Base-by-base conservation (phyloP, 208 protist species). In the Tritrichomonas foetus region DNA sequence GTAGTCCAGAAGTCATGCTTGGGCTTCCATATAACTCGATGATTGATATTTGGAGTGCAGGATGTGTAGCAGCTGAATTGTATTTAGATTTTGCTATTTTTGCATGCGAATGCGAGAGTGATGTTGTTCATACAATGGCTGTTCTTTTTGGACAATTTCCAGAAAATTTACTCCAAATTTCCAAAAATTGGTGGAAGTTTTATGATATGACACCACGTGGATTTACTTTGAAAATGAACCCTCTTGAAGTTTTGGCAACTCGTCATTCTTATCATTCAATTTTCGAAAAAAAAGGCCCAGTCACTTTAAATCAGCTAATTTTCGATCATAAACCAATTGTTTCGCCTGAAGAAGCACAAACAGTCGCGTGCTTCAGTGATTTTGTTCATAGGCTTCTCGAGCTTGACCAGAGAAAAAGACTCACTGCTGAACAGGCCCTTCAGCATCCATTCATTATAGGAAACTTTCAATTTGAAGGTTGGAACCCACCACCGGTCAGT, bases 1-100 rank as follows among this genome's bases (percentile, higher is more conserved):
- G 97, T 36, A 96, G 97, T 16, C 97, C 97, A 57, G 97, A 98
- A 94, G 98, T 99, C 3, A 89, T 89, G 33, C 47, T 89, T 20
- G 44, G 44, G 22, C 47, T 89, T 39, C 78, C 78, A 61, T 89
- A 89, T 39, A 89, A 44, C 9, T 33, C 33, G 3, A 53, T 53
- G 22, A 89, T 89, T 47, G 78, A 89, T 57, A 57, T 89, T 0
- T 89, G 78, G 78, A 57, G 78, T 57, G 78, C 78, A 27, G 78
- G 78, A 33, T 89, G 78, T 50, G 44, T 89, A 27, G 78, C 78
- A 27, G 47, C 47, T 57, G 78, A 89, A 16, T 47, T 89, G 3
- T 89, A 53, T 57, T 39, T 89, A n/a, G 47, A 89, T 89, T 89
- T 89, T 57, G 47, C 47, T 20, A 57, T 89, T 39, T 89, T 89